Base-by-base conservation (phyloP, 495 filamentous ascomycete species). In the Filosporella fistucella region DNA sequence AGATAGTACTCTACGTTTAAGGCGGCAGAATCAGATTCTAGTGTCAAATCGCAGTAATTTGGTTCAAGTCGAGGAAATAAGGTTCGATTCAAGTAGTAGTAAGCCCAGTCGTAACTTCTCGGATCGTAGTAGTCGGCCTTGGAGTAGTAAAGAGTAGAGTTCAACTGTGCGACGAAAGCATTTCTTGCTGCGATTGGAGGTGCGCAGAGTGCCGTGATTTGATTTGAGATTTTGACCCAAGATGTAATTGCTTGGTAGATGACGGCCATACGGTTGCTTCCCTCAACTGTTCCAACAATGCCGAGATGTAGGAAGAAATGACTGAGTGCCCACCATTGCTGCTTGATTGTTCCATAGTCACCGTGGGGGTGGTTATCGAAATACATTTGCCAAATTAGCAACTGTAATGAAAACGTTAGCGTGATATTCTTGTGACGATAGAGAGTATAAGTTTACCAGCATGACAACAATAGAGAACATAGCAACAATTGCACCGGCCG, bases 231-330 rank as follows among this genome's bases (percentile, higher is more conserved):
- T 2, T 32, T 34, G 13, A 33, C 11, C 6, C 34, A 34, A 8
- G 11, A 17, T 4, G 20, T 32, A 28, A 14, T 21, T 4, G 42
- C 42, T 32, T 10, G 4, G 17, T 45, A 45, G 9, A 21, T n/a
- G 7, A 45, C 26, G 13, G 42, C 42, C 42, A 45, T 45, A 7
- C 42, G 26, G 21, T 45, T 45, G 14, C 25, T 17, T 42, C 81
- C 81, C 59, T 85, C 81, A 11, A 82, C 72, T 6, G 77, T 63
- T 16, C 82, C 73, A 35, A 85, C 77, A 25, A 85, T 66, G 9
- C 71, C 64, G 9, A 83, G 64, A 60, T 86, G 82, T 45, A 85
- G 76, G 7, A 80, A 80, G 57, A 84, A 85, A 62, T 85, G 82
- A 7, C 79, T 61, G 43, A 78, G 68, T 8, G 76, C 68, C 82